These are phyloP conservation scores for Suillus spraguei DNA, from an alignment of 768 basidiomycete genomes.

Conservation along the genomic window DNA sequence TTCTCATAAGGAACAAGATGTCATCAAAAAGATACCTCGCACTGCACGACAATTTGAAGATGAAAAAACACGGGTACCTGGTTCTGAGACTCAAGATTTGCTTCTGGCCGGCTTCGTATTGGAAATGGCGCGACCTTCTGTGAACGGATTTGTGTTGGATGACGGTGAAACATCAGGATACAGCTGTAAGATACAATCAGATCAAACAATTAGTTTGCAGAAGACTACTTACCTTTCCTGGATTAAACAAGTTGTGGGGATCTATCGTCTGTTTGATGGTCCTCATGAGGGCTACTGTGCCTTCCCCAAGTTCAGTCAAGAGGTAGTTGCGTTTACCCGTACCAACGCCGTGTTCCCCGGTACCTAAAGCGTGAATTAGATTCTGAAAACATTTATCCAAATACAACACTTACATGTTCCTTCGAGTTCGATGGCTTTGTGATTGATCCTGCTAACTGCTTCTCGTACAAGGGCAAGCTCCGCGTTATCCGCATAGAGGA, in stretches of 20 bases:
- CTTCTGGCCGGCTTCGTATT: background rate
- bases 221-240: conserved; percentile 40
- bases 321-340: conserved; percentile 52
- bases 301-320: conserved; percentile 46
- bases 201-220: background rate
- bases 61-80: background rate
- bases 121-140: background rate
- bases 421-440: conserved; percentile 37
- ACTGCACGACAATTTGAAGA: background rate
- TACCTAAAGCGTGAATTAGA: conserved; percentile 22
- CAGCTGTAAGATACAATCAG: conserved; percentile 8
- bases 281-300: conserved; percentile 54
- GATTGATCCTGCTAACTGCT: conserved; percentile 35
- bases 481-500: conserved; percentile 39
- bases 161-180: conserved; percentile 15
- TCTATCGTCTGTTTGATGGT: conserved; percentile 48
- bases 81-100: background rate
- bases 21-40: background rate
- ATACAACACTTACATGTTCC: conserved; percentile 34
- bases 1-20: background rate
- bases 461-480: conserved; percentile 36
- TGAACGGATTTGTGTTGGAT: background rate
- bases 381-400: background rate
- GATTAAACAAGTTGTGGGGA: conserved; percentile 49
- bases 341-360: conserved; percentile 50